phyloP scores from a whole-genome alignment of 768 basidiomycete species.

The Amanita fuliginea region DNA sequence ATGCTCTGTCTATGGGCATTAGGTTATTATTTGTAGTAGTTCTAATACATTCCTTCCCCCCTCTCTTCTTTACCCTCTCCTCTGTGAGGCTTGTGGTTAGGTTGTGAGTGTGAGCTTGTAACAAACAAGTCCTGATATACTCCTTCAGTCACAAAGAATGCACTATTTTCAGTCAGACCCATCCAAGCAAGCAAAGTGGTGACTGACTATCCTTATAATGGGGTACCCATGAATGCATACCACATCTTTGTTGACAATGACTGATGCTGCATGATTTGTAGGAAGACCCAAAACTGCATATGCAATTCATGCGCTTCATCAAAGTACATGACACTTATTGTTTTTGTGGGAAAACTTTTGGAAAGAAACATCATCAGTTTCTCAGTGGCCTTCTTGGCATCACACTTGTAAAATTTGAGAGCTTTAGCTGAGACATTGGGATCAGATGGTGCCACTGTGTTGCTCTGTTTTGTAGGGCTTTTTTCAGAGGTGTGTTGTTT shows the following conservation, averaged over 20 bases:
- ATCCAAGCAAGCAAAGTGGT: background rate
- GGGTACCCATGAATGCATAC: slow-evolving; percentile 9
- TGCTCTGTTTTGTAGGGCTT: background rate
- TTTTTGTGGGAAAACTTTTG: background rate
- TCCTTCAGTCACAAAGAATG: slow-evolving; percentile 6
- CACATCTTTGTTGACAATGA: slow-evolving; percentile 5
- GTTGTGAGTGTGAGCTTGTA: too few species aligned
- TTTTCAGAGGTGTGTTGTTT: background rate
- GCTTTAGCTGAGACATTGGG: background rate
- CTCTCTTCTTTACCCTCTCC: too few species aligned
- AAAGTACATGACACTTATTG: slow-evolving; percentile 9
- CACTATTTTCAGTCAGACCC: background rate
- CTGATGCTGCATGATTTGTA: slow-evolving; percentile 8
- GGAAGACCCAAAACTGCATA: slow-evolving; percentile 6
- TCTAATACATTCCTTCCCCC: too few species aligned
- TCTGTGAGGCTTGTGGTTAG: too few species aligned
- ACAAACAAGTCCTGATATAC: too few species aligned
- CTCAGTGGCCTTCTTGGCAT: background rate
- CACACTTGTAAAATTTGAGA: background rate
- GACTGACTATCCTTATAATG: slow-evolving; percentile 9
- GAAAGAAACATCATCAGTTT: background rate
- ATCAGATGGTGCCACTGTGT: background rate
- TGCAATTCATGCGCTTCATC: slow-evolving; percentile 11
- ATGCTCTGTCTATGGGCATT: too few species aligned
- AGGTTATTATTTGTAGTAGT: too few species aligned